Evolutionary conservation across 768 basidiomycete species (phyloP).

Genomic region (Daedaleopsis nitida): DNA sequence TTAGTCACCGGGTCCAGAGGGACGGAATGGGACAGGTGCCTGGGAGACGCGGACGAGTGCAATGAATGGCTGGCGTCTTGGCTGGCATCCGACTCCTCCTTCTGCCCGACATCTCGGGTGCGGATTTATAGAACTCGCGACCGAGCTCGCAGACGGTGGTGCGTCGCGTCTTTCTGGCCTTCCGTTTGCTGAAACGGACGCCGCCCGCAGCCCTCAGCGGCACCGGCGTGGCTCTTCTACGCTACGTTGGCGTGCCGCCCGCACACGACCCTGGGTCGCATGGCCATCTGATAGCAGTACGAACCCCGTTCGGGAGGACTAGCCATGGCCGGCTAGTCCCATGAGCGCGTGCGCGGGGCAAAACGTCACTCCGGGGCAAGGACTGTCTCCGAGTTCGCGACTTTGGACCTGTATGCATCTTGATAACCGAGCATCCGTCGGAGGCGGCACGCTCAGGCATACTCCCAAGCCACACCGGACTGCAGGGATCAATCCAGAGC

Average conservation of each 20-base stretch:
- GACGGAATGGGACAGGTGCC: neutral
- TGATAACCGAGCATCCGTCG: slow-evolving; percentile 12
- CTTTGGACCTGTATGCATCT: neutral
- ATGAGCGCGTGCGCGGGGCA: neutral
- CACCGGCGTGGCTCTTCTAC: neutral
- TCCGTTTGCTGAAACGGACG: neutral
- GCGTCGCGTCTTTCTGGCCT: neutral
- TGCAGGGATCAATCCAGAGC: neutral
- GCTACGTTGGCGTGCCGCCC: neutral
- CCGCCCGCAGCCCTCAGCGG: neutral
- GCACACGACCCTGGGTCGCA: neutral
- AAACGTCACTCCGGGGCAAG: neutral
- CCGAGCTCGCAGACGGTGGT: neutral
- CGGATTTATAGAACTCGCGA: neutral
- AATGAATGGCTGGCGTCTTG: neutral
- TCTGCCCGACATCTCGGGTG: neutral
- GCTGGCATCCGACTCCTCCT: neutral
- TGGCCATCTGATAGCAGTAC: neutral
- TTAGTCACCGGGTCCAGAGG: slow-evolving; percentile 1
- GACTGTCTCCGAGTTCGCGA: slow-evolving; percentile 1
- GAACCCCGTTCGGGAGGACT: neutral
- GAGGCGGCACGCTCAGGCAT: slow-evolving; percentile 10
- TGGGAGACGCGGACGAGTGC: neutral
- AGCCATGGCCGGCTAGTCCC: neutral
- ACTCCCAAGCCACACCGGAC: neutral